Evolutionary conservation across 805 yeast genomes (phyloP), one percentile per base, ranked within the genome.

Genomic region (Candida sphagnicola): DNA sequence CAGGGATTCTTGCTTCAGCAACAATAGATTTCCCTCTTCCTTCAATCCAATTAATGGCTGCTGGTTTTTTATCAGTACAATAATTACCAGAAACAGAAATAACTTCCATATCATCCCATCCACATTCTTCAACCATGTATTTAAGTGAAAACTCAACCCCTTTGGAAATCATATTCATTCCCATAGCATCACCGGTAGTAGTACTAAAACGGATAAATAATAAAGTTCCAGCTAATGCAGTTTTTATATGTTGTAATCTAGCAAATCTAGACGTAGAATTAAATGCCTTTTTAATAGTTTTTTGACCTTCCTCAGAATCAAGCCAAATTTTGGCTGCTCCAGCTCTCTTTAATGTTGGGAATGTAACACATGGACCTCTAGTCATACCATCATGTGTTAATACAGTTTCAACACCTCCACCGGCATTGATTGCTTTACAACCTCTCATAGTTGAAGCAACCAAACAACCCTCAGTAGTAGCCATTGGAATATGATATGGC

Each of bases 171-270:
- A 93, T 93, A 62, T 93, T 93, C 99, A 93, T 93, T 48, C 99
- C 99, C 99, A 93, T 93, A 14, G 99, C 99, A 70, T 93, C 99
- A 63, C 99, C 99, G 14, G 99, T 93, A 28, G 96, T 89, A n/a
- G 99, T 95, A 60, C 90, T 80, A 72, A 93, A 93, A 56, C 99
- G 80, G 51, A 93, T 83, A 55, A 78, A 93, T 52, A 93, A 72
- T 50, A 85, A 72, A 35, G 84, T 84, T 21, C 99, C 99, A 13
- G 99, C 99, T 61, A 91, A 71, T 2, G 98, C 95, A 13, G 97
- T 88, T 62, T 88, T 85, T 48, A 91, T 72, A 51, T 85, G 85
- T 62, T 86, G 95, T 54, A 93, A 76, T 56, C 96, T 80, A 13
- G 99, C 99, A 67, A 93, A 93, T 66, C 99, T 78, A 13, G 98